A percentile compares a stretch with the other conserved stretches of the same genome.
phyloP scores from a whole-genome alignment of 164 flowering plant species.

The Dillenia suffruticosa region DNA sequence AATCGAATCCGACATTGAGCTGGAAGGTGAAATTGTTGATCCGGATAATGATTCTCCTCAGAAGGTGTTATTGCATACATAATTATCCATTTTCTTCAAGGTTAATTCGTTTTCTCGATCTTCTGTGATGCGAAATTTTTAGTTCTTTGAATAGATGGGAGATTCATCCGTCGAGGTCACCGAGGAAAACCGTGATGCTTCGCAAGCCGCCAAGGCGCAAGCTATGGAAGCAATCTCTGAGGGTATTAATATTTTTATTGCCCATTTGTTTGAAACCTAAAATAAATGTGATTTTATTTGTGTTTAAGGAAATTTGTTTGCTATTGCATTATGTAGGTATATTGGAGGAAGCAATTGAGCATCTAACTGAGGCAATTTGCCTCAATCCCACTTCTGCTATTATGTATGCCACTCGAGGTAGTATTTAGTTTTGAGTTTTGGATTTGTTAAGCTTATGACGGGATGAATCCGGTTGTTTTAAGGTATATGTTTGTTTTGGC shows the following conservation, averaged over 20 bases:
- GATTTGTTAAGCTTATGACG: neutral
- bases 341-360: conserved; percentile 82
- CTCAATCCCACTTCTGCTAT: conserved; percentile 93
- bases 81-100: neutral
- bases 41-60: conserved; percentile 91
- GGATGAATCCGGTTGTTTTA: neutral
- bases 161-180: conserved; percentile 79
- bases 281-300: neutral
- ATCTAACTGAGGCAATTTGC: conserved; percentile 72
- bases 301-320: conserved; percentile 1
- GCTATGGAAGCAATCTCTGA: conserved; percentile 93
- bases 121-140: neutral
- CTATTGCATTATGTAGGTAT: conserved; percentile 44
- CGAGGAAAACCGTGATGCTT: conserved; percentile 82
- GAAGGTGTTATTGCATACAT: conserved; percentile 35
- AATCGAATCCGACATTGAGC: conserved; percentile 83
- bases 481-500: conserved; percentile 6
- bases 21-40: conserved; percentile 84
- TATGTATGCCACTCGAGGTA: conserved; percentile 95
- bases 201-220: conserved; percentile 69
- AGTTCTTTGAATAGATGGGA: conserved; percentile 64
- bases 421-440: neutral
- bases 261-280: neutral
- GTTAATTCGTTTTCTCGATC: neutral
- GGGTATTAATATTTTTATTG: conserved; percentile 30